phyloP scores from a whole-genome alignment of 768 basidiomycete species.

The Tremella fuciformis region DNA sequence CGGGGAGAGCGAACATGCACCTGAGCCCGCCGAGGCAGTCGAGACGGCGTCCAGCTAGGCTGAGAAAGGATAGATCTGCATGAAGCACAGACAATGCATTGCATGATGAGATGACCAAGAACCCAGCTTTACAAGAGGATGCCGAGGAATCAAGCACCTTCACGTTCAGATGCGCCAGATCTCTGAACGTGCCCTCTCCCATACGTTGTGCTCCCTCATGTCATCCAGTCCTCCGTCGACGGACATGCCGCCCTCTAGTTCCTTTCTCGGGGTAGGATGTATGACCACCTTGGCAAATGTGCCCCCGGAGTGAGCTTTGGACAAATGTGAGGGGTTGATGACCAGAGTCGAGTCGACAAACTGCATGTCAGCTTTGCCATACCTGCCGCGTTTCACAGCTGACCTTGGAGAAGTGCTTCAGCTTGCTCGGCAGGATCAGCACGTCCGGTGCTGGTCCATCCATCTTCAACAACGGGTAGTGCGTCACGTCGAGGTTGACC shows the following conservation, averaged over 20 bases:
- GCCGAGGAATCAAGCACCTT: background rate
- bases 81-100: conserved; percentile 1
- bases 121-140: background rate
- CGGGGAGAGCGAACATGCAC: background rate
- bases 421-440: conserved; percentile 76
- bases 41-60: background rate
- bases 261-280: conserved; percentile 47
- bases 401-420: conserved; percentile 89
- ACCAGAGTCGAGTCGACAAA: conserved; percentile 70
- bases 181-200: conserved; percentile 54
- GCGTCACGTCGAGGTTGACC: conserved; percentile 85
- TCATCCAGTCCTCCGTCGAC: conserved; percentile 32
- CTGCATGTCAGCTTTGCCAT: conserved; percentile 55
- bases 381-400: conserved; percentile 28
- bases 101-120: conserved; percentile 3
- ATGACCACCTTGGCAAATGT: conserved; percentile 54
- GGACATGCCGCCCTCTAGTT: conserved; percentile 33
- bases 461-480: conserved; percentile 60
- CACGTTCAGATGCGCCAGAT: conserved; percentile 42
- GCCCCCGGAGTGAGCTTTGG: conserved; percentile 50
- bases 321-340: conserved; percentile 80
- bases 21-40: conserved; percentile 1
- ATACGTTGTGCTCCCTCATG: conserved; percentile 50
- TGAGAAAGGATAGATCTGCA: too few relatives aligned
- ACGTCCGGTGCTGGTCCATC: conserved; percentile 71